Percentiles rank a stretch among this genome's conserved stretches.
Conservation (phyloP, 495 filamentous ascomycete genomes). For the Bacidia rubella region DNA sequence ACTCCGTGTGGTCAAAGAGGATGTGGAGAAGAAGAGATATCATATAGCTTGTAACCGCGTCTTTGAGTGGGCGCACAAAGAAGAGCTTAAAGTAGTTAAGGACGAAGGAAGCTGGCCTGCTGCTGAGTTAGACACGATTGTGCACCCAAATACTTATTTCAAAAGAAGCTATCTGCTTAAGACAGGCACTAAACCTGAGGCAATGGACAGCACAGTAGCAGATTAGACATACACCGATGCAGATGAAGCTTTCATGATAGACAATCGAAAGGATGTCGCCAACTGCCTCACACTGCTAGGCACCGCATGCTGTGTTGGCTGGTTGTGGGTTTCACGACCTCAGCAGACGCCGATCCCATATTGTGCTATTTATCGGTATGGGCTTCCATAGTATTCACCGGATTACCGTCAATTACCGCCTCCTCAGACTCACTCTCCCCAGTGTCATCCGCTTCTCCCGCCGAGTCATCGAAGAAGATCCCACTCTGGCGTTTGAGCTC, state of each 20-base stretch:
- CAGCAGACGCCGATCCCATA: too few species aligned
- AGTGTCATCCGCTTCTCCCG: conserved; percentile 22
- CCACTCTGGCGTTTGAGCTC: conserved; percentile 46
- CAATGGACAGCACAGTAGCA: conserved; percentile 1
- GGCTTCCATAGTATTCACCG: background rate
- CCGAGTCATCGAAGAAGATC: conserved; percentile 42
- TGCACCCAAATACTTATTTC: conserved; percentile 97
- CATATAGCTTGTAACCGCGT: conserved; percentile 97
- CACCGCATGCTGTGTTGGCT: too few species aligned
- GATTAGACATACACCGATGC: too few species aligned
- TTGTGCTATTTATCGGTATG: too few species aligned
- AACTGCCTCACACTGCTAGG: too few species aligned
- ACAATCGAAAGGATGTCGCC: too few species aligned
- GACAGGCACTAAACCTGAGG: conserved; percentile 33
- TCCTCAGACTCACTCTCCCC: conserved; percentile 15
- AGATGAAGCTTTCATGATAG: too few species aligned
- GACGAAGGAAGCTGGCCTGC: conserved; percentile 64
- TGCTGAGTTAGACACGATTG: conserved; percentile 83
- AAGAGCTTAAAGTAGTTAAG: conserved; percentile 79
- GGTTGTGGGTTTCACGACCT: too few species aligned
- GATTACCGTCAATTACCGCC: background rate
- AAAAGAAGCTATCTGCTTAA: conserved; percentile 82
- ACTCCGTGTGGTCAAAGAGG: conserved; percentile 69
- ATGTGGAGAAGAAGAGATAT: conserved; percentile 75
- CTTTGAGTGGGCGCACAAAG: conserved; percentile 76